Evolutionary conservation across 305 asterid species (phyloP).

Genomic region (Nicotiana rustica): DNA sequence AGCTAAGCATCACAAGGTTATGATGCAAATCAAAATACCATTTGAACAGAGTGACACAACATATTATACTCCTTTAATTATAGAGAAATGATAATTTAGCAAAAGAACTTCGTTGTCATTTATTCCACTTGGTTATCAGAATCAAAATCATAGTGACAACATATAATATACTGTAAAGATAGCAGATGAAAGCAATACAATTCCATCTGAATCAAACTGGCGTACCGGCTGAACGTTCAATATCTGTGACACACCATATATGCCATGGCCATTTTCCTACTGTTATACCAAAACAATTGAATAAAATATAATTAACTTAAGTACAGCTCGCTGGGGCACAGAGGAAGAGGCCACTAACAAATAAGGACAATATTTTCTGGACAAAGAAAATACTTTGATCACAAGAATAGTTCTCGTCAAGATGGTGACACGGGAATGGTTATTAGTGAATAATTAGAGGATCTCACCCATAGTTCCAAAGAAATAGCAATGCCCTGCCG

Average conservation of each 20-base stretch:
- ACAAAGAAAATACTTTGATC: background rate
- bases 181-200: background rate
- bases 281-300: background rate
- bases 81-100: background rate
- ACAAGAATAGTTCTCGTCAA: background rate
- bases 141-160: background rate
- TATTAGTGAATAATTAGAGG: background rate
- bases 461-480: background rate
- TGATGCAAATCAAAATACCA: background rate
- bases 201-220: background rate
- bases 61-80: background rate
- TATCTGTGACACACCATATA: background rate
- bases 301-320: background rate
- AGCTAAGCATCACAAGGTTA: background rate
- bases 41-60: background rate
- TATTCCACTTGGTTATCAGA: background rate
- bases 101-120: background rate
- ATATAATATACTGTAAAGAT: background rate
- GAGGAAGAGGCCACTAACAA: background rate
- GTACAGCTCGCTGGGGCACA: background rate
- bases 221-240: background rate
- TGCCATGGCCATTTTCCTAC: background rate
- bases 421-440: background rate
- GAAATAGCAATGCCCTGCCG: background rate
- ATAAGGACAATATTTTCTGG: background rate